Evolutionary conservation across 2,329 filamentous ascomycete genomes (phyloP).

Genomic region (Lachnellula arida): DNA sequence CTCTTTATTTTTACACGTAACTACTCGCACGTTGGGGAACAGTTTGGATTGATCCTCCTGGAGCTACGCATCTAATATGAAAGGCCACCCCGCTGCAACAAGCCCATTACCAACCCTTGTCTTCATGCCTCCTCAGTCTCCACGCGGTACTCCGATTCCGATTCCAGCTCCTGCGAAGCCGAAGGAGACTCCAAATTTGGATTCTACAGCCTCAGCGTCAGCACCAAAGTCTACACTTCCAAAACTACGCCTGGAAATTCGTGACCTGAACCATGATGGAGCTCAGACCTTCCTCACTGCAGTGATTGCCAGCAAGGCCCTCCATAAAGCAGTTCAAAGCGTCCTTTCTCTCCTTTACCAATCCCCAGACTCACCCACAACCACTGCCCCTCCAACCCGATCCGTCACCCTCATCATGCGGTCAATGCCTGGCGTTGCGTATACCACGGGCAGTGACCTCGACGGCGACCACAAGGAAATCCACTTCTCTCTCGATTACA

Average conservation of each 20-base stretch:
- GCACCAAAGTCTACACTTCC: slow-evolving; percentile 40
- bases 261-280: slow-evolving; percentile 56
- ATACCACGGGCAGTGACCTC: slow-evolving; percentile 75
- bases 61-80: neutral
- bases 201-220: neutral
- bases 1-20: no score
- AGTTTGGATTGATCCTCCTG: no score
- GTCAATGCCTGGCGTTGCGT: slow-evolving; percentile 78
- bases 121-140: slow-evolving; percentile 26
- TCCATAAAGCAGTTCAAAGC: slow-evolving; percentile 58
- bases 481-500: slow-evolving; percentile 77
- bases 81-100: slow-evolving; percentile 3
- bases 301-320: slow-evolving; percentile 56
- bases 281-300: slow-evolving; percentile 61
- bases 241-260: slow-evolving; percentile 55
- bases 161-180: slow-evolving; percentile 12
- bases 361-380: slow-evolving; percentile 38
- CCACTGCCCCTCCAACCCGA: slow-evolving; percentile 57
- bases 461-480: slow-evolving; percentile 90
- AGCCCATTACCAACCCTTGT: slow-evolving; percentile 16
- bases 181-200: neutral
- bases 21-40: no score
- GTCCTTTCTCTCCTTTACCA: slow-evolving; percentile 71
- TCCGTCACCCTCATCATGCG: slow-evolving; percentile 81
- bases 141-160: slow-evolving; percentile 13